Base-by-base conservation (phyloP, 306 rosid genomes). In the Quercus dentata region DNA sequence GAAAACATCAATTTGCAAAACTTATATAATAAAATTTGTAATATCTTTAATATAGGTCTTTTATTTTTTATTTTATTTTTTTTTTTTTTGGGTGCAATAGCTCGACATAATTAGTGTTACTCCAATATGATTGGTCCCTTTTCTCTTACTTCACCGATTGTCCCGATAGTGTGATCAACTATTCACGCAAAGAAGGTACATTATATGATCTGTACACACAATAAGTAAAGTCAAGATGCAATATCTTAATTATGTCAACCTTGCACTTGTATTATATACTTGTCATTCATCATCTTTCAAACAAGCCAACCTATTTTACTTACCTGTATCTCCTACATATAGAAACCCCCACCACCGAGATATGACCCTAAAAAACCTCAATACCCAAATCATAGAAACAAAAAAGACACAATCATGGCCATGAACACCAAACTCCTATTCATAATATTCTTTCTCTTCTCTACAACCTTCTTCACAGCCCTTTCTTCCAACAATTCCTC, bases 401-500 rank as follows among this genome's bases (percentile, higher is more conserved):
- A 51, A 31, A 54, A 6, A 71, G 27, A 3, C 52, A 62, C 44
- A 67, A 49, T 65, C 77, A 71, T 78, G 85, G 56, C 76, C 52
- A 78, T 83, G 78, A 80, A 27, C 28, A 21, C 4, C 75, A 88
- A 69, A 57, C 75, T 41, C 46, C 8, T 79, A 20, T 33, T 85
- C 65, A 49, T 82, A 0, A 15, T 76, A 44, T 56, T 87, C 38
- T 6, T 78, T 35, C 44, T 87, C 46, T 69, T 85, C 13, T 83
- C 81, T 21, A 74, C 85, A 74, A 17, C 78, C 51, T 71, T 87
- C 78, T 82, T 83, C 59, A 74, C 79, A 25, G 92, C 84, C 15
- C 23, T 81, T 14, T 79, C 96, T 14, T 79, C 96, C 23, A 83
- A 74, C 78, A 71, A 69, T 58, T 79, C 86, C 41, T 69, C 86